phyloP scores from a whole-genome alignment of 768 basidiomycete genomes.

The Hygrocybe coccinea region DNA sequence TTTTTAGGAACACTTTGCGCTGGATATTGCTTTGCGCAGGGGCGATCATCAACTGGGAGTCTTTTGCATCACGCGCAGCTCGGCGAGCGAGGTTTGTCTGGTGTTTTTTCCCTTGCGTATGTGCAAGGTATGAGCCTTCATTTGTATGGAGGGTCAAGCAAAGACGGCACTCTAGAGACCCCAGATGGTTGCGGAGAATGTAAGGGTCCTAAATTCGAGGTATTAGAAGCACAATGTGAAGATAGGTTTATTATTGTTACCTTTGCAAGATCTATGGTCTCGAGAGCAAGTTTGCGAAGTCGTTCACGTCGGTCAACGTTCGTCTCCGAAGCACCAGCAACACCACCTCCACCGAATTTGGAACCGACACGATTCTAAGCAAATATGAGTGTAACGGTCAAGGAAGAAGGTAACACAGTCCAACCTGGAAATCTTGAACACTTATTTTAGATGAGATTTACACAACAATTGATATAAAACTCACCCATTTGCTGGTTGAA shows the following conservation, averaged over 20 bases:
- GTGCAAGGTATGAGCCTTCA: constrained; percentile 97
- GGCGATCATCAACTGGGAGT: constrained; percentile 84
- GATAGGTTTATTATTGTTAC: constrained; percentile 36
- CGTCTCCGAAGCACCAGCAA: constrained; percentile 90
- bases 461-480: constrained; percentile 16
- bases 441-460: constrained; percentile 3
- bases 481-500: constrained; percentile 32
- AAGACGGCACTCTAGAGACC: constrained; percentile 95
- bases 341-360: constrained; percentile 94
- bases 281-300: constrained; percentile 88
- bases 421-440: constrained; percentile 63
- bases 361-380: constrained; percentile 87
- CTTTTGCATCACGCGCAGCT: constrained; percentile 96
- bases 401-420: constrained; percentile 11
- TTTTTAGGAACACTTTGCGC: constrained; percentile 95
- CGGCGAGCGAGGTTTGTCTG: constrained; percentile 97
- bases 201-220: constrained; percentile 78
- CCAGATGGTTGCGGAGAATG: constrained; percentile 96
- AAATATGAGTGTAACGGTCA: constrained; percentile 4
- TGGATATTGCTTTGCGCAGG: constrained; percentile 75
- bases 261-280: constrained; percentile 97
- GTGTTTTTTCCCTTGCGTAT: constrained; percentile 99
- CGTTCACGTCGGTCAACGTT: constrained; percentile 95
- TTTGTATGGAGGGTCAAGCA: constrained; percentile 99
- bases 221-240: constrained; percentile 10